A percentile compares a stretch with the other conserved stretches of the same genome.
Evolutionary conservation across 164 flowering plant species (phyloP).

Genomic region (Aristolochia fimbriata): DNA sequence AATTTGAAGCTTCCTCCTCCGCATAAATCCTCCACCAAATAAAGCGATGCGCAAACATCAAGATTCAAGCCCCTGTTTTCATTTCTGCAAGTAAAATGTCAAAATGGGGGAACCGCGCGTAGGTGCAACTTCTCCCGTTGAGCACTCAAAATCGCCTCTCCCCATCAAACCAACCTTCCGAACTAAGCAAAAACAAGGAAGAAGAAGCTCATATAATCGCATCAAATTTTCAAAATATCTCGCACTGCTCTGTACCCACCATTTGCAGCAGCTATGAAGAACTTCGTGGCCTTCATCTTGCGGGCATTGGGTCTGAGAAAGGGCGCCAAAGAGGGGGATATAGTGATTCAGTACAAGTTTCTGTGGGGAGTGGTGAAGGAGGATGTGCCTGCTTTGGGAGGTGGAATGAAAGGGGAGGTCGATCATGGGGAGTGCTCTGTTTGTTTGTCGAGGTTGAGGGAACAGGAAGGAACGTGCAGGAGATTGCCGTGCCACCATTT

Average conservation of each 20-base stretch:
- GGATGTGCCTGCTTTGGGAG: not conserved
- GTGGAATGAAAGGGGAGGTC: not conserved
- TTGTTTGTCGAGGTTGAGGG: constrained; percentile 42
- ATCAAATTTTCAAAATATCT: constrained; percentile 2
- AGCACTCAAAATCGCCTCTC: constrained; percentile 14
- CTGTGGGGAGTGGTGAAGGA: not conserved
- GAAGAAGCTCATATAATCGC: not conserved
- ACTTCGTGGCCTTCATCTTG: constrained; percentile 16
- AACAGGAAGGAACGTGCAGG: constrained; percentile 23
- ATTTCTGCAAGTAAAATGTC: constrained; percentile 7
- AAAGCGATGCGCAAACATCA: too few relatives aligned
- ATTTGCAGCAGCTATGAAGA: constrained; percentile 13
- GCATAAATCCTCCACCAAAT: too few relatives aligned
- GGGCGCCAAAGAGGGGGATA: constrained; percentile 9
- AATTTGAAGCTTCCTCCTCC: too few relatives aligned
- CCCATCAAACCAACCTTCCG: constrained; percentile 33
- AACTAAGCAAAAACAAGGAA: constrained; percentile 35
- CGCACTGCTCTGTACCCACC: not conserved
- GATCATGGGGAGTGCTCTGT: constrained; percentile 30
- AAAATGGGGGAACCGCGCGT: constrained; percentile 4
- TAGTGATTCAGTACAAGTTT: not conserved
- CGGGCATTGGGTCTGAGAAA: constrained; percentile 11
- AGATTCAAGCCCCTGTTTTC: not conserved
- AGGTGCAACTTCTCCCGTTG: constrained; percentile 45
- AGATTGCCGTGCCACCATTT: constrained; percentile 59